Evolutionary conservation across 345 rosid species (phyloP), one percentile per base, ranked within the genome.

Genomic region (Lagerstroemia speciosa): DNA sequence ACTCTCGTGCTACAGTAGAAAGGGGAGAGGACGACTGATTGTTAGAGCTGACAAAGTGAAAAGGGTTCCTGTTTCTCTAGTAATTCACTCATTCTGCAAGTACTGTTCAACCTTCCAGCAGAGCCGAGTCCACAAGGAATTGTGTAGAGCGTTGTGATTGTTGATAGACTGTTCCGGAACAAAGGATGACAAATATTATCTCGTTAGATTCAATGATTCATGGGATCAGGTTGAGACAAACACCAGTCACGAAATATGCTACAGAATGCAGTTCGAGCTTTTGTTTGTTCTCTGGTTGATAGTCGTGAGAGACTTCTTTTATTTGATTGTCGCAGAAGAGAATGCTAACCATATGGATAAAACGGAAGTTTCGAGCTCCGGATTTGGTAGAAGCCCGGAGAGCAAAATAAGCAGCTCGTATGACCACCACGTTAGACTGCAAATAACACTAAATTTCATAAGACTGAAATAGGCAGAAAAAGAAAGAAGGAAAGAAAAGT

Each of bases 401-500:
- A 92, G 81, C 79, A 92, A 53, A 65, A 81, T 71, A 24, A 92
- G 81, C 43, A 92, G 71, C 72, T 92, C 96, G 70, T 81, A 92
- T 40, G 98, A 92, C 96, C 96, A 92, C 96, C 96, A 89, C 73
- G 87, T 90, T 1, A 89, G 90, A 83, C 96, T 92, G 79, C 78
- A 69, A 62, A 9, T 17, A 38, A 37, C 43, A 36, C 5, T 16
- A 34, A 8, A 34, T 22, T 37, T 15, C 27, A 16, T 63, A 2
- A 63, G 6, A 36, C 30, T 38, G 8, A 64, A 15, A n/a, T 8
- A n/a, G n/a, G n/a, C n/a, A 36, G 4, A n/a, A 64, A 29, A 38
- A 34, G 8, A 1, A 17, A 20, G 22, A 16, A 37, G 2, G 10
- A 17, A 36, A 3, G 0, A 15, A 5, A n/a, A 6, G 30, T 53